Base-by-base conservation (phyloP, 192 early-diverging fungal genomes). In the Pilobolus umbonatus region DNA sequence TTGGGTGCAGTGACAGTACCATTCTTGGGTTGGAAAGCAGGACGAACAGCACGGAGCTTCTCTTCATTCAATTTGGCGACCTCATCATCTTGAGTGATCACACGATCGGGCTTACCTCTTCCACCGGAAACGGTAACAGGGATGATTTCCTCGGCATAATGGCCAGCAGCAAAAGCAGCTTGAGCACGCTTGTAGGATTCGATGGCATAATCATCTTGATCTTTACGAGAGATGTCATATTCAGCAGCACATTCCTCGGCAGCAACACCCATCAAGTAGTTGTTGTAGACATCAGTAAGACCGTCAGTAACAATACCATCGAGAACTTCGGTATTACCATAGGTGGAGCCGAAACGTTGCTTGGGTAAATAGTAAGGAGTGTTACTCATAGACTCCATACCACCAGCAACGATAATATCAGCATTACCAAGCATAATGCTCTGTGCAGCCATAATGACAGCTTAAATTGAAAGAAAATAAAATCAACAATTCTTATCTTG, bases 1-100 rank as follows among this genome's bases (percentile, higher is more conserved):
- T 91, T 91, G 57, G 87, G 84, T 8, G 96, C 94, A 40, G 96
- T 98, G 38, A 98, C 94, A 4, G 93, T 89, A 55, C 96, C 96
- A 21, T 82, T 81, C 44, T 78, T 84, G 49, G 85, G 61, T 46
- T 85, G 78, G 80, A 98, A 98, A 19, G 89, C 90, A 14, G 93
- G 90, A 57, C 88, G 88, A 65, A 96, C 82, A 46, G 87, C 80
- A 61, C 90, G 84, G 35, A 98, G 77, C 77, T 98, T 98, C 36
- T 87, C 87, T 36, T 80, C 74, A 62, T 95, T 94, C 57, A 89
- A 75, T 75, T 88, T 89, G 9, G 75, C 60, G 22, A 77, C 64
- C 55, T 89, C 88, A 48, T 91, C 88, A 68, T 91, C 88, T 22
- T 67, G 55, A n/a, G 60, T 67, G 38, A 91, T 71, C 29, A 84